phyloP scores from a whole-genome alignment of 148 eudicot species.

The Spergularia marina region DNA sequence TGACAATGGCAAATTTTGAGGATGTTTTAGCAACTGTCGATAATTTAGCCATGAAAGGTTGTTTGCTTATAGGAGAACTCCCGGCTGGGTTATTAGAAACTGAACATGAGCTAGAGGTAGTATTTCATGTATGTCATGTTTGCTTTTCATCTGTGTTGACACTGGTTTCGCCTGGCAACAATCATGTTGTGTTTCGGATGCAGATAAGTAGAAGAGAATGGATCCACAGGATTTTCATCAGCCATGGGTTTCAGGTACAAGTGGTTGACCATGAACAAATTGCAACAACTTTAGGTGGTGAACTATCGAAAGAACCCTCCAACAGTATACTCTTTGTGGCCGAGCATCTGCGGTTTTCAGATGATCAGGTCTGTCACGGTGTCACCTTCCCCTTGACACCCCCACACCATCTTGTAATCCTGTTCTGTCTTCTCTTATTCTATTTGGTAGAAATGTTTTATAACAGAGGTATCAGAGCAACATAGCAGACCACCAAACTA shows the following conservation, averaged over 20 bases:
- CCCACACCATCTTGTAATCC: neutral
- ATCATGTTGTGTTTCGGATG: neutral
- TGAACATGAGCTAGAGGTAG: conserved; percentile 49
- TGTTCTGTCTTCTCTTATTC: no score
- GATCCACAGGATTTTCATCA: conserved; percentile 68
- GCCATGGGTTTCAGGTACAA: conserved; percentile 62
- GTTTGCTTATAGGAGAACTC: conserved; percentile 68
- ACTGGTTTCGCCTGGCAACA: neutral
- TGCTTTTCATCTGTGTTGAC: neutral
- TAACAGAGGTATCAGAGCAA: no score
- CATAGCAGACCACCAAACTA: no score
- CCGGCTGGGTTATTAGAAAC: conserved; percentile 55
- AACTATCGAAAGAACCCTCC: conserved; percentile 27
- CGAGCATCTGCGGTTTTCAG: conserved; percentile 78
- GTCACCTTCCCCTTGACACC: neutral
- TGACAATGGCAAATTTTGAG: conserved; percentile 51
- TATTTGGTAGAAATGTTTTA: no score
- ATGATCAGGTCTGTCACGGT: conserved; percentile 82
- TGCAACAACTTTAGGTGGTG: conserved; percentile 41
- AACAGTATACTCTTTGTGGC: conserved; percentile 55
- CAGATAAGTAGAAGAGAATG: conserved; percentile 45
- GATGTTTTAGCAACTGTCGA: conserved; percentile 46
- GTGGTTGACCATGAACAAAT: conserved; percentile 46
- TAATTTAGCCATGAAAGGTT: conserved; percentile 73
- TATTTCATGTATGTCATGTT: conserved; percentile 1